Evolutionary conservation across 1,284 basidiomycete genomes (phyloP).

Genomic region (Chiua sp.): DNA sequence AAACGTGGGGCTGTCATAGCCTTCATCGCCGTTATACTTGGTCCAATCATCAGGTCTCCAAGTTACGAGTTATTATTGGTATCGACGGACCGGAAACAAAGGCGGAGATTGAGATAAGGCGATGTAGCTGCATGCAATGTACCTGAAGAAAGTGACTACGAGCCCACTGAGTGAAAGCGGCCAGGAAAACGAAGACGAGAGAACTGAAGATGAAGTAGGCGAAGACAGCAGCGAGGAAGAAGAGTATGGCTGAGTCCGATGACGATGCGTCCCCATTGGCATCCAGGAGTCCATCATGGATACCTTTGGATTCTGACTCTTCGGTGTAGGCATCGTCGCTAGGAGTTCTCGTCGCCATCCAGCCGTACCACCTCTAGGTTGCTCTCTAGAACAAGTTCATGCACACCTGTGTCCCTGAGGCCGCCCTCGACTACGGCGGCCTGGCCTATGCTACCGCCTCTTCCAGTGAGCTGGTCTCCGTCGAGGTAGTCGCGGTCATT

Average conservation of each 20-base stretch:
- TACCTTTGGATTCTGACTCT: no score
- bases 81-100: no score
- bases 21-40: no score
- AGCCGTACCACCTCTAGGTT: constrained; percentile 60
- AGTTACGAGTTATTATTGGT: no score
- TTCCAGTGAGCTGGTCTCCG: constrained; percentile 72
- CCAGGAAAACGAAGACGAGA: no score
- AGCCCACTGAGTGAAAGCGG: no score
- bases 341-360: constrained; percentile 38
- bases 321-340: constrained; percentile 6
- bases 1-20: no score
- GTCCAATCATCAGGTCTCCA: no score
- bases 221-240: constrained; percentile 27
- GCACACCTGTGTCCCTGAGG: constrained; percentile 44
- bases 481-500: no score
- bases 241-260: constrained; percentile 16
- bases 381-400: constrained; percentile 71
- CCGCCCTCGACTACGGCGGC: constrained; percentile 60
- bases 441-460: constrained; percentile 79
- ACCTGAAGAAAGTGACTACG: constrained; percentile 6
- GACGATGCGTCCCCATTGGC: constrained; percentile 12
- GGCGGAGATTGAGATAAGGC: constrained; percentile 58
- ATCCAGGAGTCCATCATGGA: constrained; percentile 34
- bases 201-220: no score
- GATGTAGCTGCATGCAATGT: background rate